Evolutionary conservation across 495 filamentous ascomycete species (phyloP).

Genomic region (Corynascus novoguineensis): DNA sequence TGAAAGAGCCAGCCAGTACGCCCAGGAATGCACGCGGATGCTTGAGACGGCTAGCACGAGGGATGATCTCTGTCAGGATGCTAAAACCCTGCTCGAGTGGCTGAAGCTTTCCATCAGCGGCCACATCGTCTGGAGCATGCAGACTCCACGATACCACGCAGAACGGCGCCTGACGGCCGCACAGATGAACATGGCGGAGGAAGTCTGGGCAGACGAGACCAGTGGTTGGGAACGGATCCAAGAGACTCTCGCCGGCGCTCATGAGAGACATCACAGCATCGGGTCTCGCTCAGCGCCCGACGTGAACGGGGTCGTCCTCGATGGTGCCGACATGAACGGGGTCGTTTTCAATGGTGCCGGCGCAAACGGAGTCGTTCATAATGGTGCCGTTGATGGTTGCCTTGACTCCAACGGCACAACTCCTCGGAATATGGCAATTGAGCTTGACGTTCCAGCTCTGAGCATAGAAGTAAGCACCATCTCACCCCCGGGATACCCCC

Average conservation of each 20-base stretch:
- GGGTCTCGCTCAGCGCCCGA: too few species aligned
- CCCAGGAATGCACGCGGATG: not conserved
- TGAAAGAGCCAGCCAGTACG: not conserved
- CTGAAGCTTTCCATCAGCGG: not conserved
- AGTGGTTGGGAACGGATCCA: not conserved
- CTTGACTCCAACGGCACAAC: not conserved
- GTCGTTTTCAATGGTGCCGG: not conserved
- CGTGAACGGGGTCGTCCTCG: not conserved
- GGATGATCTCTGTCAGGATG: slow-evolving; percentile 1
- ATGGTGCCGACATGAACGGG: not conserved
- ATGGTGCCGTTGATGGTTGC: not conserved
- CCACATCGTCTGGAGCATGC: slow-evolving; percentile 5
- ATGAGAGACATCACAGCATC: too few species aligned
- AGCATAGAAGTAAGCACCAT: not conserved
- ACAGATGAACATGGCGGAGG: not conserved
- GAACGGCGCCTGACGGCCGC: not conserved
- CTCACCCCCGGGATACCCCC: too few species aligned
- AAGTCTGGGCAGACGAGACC: not conserved
- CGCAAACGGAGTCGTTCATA: not conserved
- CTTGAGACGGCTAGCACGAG: not conserved
- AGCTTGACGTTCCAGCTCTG: not conserved
- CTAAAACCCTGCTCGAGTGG: not conserved
- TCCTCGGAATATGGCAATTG: not conserved
- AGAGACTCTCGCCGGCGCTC: not conserved
- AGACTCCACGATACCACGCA: slow-evolving; percentile 3